These are phyloP conservation scores for Tolypocladium tropicale DNA, from an alignment of 2,329 filamentous ascomycete genomes.

Conservation along the genomic window DNA sequence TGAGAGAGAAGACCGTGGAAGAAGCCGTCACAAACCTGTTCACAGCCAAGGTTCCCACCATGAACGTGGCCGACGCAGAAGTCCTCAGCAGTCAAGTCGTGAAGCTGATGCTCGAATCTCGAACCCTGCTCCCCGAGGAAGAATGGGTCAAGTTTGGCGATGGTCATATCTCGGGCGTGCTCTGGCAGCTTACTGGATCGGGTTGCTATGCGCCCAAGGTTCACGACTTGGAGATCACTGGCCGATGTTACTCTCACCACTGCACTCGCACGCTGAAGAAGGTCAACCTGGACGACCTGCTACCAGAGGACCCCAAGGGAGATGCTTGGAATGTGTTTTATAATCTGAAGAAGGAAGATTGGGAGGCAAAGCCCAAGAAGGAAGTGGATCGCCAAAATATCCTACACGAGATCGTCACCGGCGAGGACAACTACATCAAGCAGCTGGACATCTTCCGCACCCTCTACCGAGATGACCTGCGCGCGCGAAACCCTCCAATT, in stretches of 20 bases:
- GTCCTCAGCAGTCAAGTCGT: constrained; percentile 70
- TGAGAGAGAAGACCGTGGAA: constrained; percentile 74
- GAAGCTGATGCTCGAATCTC: constrained; percentile 66
- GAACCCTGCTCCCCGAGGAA: constrained; percentile 75
- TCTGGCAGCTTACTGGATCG: constrained; percentile 84
- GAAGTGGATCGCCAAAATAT: constrained; percentile 91
- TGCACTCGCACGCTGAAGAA: constrained; percentile 93
- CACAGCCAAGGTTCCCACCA: constrained; percentile 89
- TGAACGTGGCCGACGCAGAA: constrained; percentile 97
- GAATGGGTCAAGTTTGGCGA: constrained; percentile 94
- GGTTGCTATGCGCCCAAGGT: constrained; percentile 86
- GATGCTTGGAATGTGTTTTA: constrained; percentile 90
- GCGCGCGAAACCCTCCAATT: constrained; percentile 63
- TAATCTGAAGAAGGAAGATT: constrained; percentile 65
- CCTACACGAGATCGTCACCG: constrained; percentile 88
- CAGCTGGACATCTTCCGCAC: constrained; percentile 77
- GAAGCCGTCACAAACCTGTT: constrained; percentile 85
- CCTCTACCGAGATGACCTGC: constrained; percentile 76
- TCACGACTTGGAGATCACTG: constrained; percentile 58
- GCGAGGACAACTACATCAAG: constrained; percentile 84
- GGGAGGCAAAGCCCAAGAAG: constrained; percentile 65
- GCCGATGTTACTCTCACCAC: constrained; percentile 86
- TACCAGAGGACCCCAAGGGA: constrained; percentile 57
- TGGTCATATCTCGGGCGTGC: constrained; percentile 73
- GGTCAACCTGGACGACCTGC: constrained; percentile 71